These are phyloP conservation scores for Penicillium decumbens DNA, from an alignment of 2,329 filamentous ascomycete genomes.

Conservation along the genomic window DNA sequence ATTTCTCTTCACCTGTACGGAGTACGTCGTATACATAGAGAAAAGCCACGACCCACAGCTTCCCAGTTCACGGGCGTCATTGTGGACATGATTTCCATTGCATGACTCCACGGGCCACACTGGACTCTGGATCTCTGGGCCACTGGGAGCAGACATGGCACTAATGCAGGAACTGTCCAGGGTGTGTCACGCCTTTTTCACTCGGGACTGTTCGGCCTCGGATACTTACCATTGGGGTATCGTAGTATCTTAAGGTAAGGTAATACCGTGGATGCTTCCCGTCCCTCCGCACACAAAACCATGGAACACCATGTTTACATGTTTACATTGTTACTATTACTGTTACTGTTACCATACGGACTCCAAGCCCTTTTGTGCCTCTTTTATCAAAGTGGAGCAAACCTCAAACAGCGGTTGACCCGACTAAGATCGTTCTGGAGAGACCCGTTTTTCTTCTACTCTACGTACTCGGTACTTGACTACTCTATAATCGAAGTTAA, in stretches of 20 bases:
- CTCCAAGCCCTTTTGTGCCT: neutral
- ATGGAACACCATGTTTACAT: conserved; percentile 7
- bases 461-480: neutral
- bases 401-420: conserved; percentile 15
- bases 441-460: neutral
- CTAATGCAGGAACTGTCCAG: conserved; percentile 39
- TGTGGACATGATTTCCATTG: conserved; percentile 9
- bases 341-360: neutral
- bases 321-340: neutral
- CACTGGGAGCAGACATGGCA: conserved; percentile 20
- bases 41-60: neutral
- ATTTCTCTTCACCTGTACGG: neutral
- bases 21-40: neutral
- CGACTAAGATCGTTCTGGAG: conserved; percentile 7
- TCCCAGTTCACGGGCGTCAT: neutral
- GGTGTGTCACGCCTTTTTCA: too few relatives aligned
- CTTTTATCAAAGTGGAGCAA: conserved; percentile 1
- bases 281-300: conserved; percentile 11
- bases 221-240: neutral
- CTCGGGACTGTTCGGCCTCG: neutral
- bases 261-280: conserved; percentile 2
- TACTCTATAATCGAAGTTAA: neutral
- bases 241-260: neutral
- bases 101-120: conserved; percentile 3
- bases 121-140: neutral